These are phyloP conservation scores for Podospora australis DNA, from an alignment of 495 filamentous ascomycete species.

Conservation along the genomic window DNA sequence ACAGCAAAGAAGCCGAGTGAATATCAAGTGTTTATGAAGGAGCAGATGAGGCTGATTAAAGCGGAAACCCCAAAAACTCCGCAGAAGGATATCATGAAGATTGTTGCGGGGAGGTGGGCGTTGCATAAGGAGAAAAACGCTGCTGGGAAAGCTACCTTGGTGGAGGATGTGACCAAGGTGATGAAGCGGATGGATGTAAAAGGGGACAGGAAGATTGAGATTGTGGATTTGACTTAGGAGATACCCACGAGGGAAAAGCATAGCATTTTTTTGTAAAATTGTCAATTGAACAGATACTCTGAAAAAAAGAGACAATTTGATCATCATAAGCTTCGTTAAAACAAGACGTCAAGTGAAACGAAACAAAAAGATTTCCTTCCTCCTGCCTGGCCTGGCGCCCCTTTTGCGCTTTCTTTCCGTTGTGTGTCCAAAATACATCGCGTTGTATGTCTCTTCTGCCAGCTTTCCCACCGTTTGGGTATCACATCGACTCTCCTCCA, in stretches of 20 bases:
- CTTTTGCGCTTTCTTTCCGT: too few species aligned
- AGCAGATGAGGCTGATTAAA: slow-evolving; percentile 52
- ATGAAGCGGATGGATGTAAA: slow-evolving; percentile 3
- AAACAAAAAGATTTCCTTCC: too few species aligned
- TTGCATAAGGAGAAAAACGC: slow-evolving; percentile 15
- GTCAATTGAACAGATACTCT: too few species aligned
- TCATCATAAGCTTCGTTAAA: too few species aligned
- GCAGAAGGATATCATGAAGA: slow-evolving; percentile 60
- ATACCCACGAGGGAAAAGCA: not conserved
- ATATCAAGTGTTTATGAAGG: slow-evolving; percentile 65
- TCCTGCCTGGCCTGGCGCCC: too few species aligned
- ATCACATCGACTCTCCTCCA: too few species aligned
- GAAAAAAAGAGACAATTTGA: too few species aligned
- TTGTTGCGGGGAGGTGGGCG: slow-evolving; percentile 46
- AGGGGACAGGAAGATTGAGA: not conserved
- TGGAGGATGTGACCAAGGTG: not conserved
- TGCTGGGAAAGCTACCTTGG: slow-evolving; percentile 3
- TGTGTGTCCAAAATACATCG: too few species aligned
- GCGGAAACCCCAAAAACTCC: slow-evolving; percentile 43
- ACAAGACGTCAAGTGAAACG: too few species aligned
- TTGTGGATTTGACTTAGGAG: not conserved
- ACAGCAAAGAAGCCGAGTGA: slow-evolving; percentile 31
- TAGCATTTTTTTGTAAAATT: too few species aligned
- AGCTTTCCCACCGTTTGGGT: too few species aligned
- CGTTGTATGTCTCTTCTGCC: too few species aligned